phyloP scores from a whole-genome alignment of 805 yeast species.

The Teunomyces gatunensis region DNA sequence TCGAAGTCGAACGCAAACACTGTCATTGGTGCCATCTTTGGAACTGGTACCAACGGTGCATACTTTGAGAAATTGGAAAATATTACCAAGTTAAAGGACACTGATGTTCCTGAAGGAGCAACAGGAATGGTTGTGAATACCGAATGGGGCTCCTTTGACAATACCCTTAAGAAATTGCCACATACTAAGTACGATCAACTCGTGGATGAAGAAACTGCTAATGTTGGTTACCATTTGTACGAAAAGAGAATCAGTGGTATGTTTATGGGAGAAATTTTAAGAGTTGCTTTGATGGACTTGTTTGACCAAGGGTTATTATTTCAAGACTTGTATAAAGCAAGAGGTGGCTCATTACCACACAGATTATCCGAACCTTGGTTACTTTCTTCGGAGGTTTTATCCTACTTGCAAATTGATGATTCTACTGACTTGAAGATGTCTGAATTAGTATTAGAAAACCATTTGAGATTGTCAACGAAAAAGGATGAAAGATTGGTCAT shows the following conservation, averaged over 20 bases:
- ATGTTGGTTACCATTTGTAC: conserved; percentile 85
- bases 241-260: conserved; percentile 91
- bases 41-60: conserved; percentile 98
- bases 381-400: conserved; percentile 78
- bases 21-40: conserved; percentile 86
- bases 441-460: conserved; percentile 62
- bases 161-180: conserved; percentile 72
- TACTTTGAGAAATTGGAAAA: conserved; percentile 75
- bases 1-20: conserved; percentile 69
- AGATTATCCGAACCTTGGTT: conserved; percentile 74
- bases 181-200: conserved; percentile 70
- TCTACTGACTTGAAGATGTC: conserved; percentile 70
- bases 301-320: conserved; percentile 59
- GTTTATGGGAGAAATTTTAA: conserved; percentile 87
- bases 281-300: conserved; percentile 71
- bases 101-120: conserved; percentile 41
- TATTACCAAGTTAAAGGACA: conserved; percentile 65
- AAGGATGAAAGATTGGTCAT: conserved; percentile 70
- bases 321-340: conserved; percentile 44
- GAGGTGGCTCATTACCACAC: conserved; percentile 51
- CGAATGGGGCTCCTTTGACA: conserved; percentile 98
- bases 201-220: conserved; percentile 72
- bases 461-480: conserved; percentile 67
- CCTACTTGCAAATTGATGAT: conserved; percentile 82
- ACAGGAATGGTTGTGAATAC: conserved; percentile 85